Base-by-base conservation (phyloP, 805 yeast species). In the Candida ficus region DNA sequence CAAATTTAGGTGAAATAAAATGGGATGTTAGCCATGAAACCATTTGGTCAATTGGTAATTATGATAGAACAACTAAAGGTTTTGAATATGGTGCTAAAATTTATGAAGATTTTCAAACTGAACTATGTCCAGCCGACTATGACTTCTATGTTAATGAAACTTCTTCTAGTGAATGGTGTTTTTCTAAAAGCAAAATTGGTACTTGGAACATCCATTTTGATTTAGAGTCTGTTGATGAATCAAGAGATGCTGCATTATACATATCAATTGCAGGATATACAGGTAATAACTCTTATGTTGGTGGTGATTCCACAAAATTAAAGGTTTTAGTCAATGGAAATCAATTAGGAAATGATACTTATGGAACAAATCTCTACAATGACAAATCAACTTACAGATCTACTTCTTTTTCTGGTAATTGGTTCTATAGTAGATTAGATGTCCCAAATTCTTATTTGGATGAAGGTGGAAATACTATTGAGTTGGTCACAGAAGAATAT, bases 381-480 rank as follows among this genome's bases (percentile, higher is more conserved):
- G 39, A 36, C 10, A 36, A 36, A 13, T 36, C 39, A 11, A 36
- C 39, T 5, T 36, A 36, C 14, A 36, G 39, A 29, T 36, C 39
- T 5, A 13, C 39, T 12, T 36, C 39, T 10, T 36, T 36, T 36
- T 33, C 39, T 10, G 39, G 39, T 23, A 22, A 36, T 8, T 36
- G 39, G 39, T 36, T 29, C n/a, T 36, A 36, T 18, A 29, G 33
- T 16, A 22, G 33, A 17, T 8, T 36, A 4, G 33, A 29, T 17
- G 33, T 36, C 16, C 39, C 39, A 16, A 21, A 6, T 7, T 11
- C 14, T 12, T 21, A 29, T 14, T 29, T 36, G 17, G n/a, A 11
- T 6, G n/a, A 12, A 6, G 39, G 39, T 25, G 22, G 29, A 22
- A 36, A 36, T 18, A n/a, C 21, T 21, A 11, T 36, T 18, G 33